Conservation (phyloP, 306 rosid genomes). For the Lathyrus oleraceus region DNA sequence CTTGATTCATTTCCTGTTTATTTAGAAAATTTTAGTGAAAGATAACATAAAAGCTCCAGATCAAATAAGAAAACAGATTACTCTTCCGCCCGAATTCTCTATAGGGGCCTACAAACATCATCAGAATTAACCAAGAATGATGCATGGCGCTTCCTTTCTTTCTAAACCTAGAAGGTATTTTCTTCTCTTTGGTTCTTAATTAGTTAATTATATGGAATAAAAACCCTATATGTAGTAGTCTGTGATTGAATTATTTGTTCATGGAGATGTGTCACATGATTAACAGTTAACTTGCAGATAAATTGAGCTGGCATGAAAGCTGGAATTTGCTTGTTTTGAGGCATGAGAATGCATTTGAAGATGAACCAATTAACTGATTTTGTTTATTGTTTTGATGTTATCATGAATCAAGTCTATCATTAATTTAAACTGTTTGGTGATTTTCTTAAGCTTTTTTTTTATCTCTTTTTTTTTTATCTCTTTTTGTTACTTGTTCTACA, state of each 20-base stretch:
- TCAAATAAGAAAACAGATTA: no score
- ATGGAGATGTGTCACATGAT: constrained; percentile 40
- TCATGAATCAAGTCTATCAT: no score
- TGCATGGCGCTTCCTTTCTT: constrained; percentile 11
- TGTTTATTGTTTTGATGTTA: no score
- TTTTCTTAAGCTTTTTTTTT: no score
- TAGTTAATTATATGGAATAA: neutral
- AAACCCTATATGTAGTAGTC: constrained; percentile 18
- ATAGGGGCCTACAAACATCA: constrained; percentile 2
- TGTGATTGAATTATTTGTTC: constrained; percentile 28
- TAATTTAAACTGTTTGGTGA: no score
- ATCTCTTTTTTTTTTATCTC: no score
- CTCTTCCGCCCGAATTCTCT: neutral
- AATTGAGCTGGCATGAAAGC: constrained; percentile 33
- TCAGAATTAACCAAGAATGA: constrained; percentile 10
- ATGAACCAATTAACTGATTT: constrained; percentile 23
- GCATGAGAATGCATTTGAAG: neutral
- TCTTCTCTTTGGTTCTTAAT: neutral
- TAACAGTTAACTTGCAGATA: constrained; percentile 15
- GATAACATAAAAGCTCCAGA: no score
- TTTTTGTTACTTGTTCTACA: neutral
- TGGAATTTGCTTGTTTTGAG: constrained; percentile 29
- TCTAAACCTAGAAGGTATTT: neutral
- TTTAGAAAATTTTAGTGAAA: no score
- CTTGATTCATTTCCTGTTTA: no score